These are phyloP conservation scores for Symmetrospora coprosmae DNA, from an alignment of 768 basidiomycete genomes.

Conservation along the genomic window DNA sequence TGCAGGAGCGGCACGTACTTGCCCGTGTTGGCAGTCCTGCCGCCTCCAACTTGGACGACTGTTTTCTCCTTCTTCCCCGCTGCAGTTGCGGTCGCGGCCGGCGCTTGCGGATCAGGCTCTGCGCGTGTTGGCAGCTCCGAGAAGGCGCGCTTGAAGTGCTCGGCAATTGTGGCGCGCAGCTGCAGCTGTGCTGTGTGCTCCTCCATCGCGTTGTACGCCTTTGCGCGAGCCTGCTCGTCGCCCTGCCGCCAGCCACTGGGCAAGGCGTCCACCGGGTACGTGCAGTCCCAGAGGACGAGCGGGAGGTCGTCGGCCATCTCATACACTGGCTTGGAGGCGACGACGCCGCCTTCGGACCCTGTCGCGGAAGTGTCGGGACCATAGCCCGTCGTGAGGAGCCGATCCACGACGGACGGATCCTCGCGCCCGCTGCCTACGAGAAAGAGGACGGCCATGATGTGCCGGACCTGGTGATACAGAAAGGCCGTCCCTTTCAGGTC, in stretches of 20 bases:
- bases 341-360: neutral
- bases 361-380: constrained; percentile 38
- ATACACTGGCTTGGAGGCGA: constrained; percentile 59
- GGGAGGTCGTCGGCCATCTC: constrained; percentile 87
- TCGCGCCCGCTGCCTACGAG: constrained; percentile 73
- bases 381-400: constrained; percentile 56
- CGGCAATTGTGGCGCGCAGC: constrained; percentile 45
- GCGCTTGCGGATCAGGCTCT: constrained; percentile 17
- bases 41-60: constrained; percentile 46
- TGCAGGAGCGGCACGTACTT: constrained; percentile 56
- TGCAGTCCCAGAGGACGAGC: constrained; percentile 80
- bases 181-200: constrained; percentile 49
- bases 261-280: constrained; percentile 52
- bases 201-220: neutral
- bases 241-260: constrained; percentile 63
- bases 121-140: constrained; percentile 32
- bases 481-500: constrained; percentile 79
- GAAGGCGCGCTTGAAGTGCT: constrained; percentile 39
- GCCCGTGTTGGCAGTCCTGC: constrained; percentile 53
- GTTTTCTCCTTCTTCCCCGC: constrained; percentile 19
- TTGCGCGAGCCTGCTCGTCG: neutral
- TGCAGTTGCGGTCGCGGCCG: neutral
- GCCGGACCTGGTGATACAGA: constrained; percentile 87
- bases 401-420: constrained; percentile 51
- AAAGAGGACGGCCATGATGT: constrained; percentile 82